These are phyloP conservation scores for Aspergillus sp. DNA, from an alignment of 2,329 filamentous ascomycete species.

Conservation along the genomic window DNA sequence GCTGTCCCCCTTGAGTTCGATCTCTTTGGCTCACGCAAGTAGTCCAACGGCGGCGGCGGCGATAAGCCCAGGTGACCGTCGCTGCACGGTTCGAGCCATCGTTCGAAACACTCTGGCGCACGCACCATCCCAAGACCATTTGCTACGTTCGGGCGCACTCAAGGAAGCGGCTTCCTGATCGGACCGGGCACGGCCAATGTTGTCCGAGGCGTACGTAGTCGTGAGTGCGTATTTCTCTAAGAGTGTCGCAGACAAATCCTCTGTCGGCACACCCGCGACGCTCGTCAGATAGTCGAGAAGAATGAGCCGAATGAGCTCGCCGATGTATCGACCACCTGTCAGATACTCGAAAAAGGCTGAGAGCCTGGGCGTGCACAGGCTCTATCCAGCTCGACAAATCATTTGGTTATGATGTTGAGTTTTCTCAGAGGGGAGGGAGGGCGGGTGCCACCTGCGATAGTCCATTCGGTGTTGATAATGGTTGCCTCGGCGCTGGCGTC, in stretches of 20 bases:
- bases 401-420: slow-evolving; percentile 60
- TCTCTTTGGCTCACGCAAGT: slow-evolving; percentile 65
- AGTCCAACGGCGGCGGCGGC: slow-evolving; percentile 71
- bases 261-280: slow-evolving; percentile 37
- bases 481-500: slow-evolving; percentile 59
- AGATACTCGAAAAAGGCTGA: slow-evolving; percentile 82
- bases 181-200: slow-evolving; percentile 56
- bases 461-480: slow-evolving; percentile 81
- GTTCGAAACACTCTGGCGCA: slow-evolving; percentile 60
- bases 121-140: slow-evolving; percentile 62
- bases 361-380: slow-evolving; percentile 71
- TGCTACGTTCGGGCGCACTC: slow-evolving; percentile 40
- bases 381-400: slow-evolving; percentile 66
- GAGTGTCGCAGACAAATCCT: slow-evolving; percentile 54
- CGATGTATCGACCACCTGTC: slow-evolving; percentile 74
- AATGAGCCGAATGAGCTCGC: slow-evolving; percentile 70
- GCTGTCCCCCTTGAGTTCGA: slow-evolving; percentile 47
- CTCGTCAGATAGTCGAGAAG: slow-evolving; percentile 62
- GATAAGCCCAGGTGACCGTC: slow-evolving; percentile 69
- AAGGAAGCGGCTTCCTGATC: slow-evolving; percentile 56
- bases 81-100: slow-evolving; percentile 68
- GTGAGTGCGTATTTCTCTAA: slow-evolving; percentile 61
- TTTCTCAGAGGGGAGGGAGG: slow-evolving; percentile 63
- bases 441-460: slow-evolving; percentile 73
- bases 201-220: slow-evolving; percentile 70